These are phyloP conservation scores for Neurospora sp. DNA, from an alignment of 495 filamentous ascomycete genomes.

Conservation along the genomic window DNA sequence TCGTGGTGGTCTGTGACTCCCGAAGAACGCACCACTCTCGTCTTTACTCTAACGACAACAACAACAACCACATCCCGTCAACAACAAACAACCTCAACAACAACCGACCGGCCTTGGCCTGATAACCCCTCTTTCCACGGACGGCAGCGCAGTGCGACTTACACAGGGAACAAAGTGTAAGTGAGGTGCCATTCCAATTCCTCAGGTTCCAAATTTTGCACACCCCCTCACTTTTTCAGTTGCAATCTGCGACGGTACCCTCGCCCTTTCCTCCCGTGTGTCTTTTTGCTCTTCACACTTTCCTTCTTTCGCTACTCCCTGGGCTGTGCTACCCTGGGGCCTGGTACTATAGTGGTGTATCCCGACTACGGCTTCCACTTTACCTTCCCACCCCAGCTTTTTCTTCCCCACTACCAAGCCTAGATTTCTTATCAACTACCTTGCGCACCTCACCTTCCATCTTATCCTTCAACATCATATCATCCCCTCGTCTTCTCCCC, in stretches of 20 bases:
- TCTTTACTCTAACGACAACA: neutral
- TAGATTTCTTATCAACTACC: neutral
- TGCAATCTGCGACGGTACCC: neutral
- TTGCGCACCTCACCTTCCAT: neutral
- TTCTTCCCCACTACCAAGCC: neutral
- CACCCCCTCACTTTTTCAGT: neutral
- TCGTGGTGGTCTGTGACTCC: conserved; percentile 2
- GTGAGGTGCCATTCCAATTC: conserved; percentile 11
- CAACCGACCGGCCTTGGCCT: conserved; percentile 11
- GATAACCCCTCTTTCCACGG: conserved; percentile 21
- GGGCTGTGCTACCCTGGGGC: neutral
- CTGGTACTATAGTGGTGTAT: neutral
- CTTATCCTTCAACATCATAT: neutral
- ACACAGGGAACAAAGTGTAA: conserved; percentile 18
- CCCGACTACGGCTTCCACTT: neutral
- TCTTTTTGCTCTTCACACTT: neutral
- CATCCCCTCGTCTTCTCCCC: neutral
- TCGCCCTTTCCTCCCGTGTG: neutral
- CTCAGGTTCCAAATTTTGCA: conserved; percentile 7
- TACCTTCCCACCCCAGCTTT: neutral
- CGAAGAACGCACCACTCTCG: conserved; percentile 5
- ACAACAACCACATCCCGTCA: neutral
- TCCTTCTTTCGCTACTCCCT: neutral
- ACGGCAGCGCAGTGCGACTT: conserved; percentile 23
- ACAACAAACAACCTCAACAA: conserved; percentile 5